Conservation (phyloP, 106 monocot genomes). For the Alisma plantagoaquatica region DNA sequence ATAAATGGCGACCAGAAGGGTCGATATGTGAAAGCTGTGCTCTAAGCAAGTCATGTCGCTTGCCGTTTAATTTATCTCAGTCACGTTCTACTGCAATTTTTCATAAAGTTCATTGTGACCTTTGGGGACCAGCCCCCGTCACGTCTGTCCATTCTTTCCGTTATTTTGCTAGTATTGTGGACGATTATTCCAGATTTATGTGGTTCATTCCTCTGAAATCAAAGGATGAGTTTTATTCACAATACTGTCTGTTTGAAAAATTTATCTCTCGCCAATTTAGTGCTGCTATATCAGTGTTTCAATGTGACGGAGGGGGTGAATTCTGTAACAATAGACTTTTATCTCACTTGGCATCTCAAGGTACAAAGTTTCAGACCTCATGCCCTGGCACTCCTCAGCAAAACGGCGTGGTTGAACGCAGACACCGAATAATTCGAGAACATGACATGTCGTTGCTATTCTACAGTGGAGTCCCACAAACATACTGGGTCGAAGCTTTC, state of each 20-base stretch:
- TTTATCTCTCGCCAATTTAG: not conserved
- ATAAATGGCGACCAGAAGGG: not conserved
- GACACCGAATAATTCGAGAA: not conserved
- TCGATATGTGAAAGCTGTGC: not conserved
- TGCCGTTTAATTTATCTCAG: not conserved
- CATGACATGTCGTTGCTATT: not conserved
- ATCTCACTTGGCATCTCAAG: not conserved
- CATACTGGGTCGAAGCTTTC: not conserved
- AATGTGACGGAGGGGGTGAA: not conserved
- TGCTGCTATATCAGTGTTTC: not conserved
- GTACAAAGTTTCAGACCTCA: not conserved
- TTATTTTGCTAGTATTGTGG: not conserved
- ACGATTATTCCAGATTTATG: not conserved
- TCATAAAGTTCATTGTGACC: not conserved
- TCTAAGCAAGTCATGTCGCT: not conserved
- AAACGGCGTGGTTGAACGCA: not conserved
- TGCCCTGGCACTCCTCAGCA: not conserved
- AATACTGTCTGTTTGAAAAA: not conserved
- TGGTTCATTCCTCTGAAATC: not conserved
- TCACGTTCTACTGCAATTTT: not conserved
- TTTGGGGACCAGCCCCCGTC: not conserved
- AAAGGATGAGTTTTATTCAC: not conserved
- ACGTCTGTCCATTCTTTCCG: not conserved
- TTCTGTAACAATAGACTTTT: not conserved
- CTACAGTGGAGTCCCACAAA: not conserved